These are phyloP conservation scores for Microstroma glucosiphilum DNA, from an alignment of 1,284 basidiomycete genomes.

Conservation along the genomic window DNA sequence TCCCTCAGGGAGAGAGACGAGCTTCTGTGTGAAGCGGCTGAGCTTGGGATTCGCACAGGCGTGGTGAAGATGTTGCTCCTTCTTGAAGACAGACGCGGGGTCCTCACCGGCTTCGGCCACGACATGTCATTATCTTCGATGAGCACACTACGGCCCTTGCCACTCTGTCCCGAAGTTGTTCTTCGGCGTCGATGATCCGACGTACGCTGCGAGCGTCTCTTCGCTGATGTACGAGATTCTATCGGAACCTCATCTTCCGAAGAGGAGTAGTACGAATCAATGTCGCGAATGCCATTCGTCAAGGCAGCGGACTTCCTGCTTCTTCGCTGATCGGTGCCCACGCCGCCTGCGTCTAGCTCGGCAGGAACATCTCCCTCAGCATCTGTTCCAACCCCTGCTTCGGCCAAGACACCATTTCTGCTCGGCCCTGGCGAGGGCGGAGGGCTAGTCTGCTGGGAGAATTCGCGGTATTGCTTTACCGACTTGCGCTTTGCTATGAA, in stretches of 20 bases:
- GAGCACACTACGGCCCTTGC: too few relatives aligned
- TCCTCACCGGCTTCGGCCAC: constrained; percentile 5
- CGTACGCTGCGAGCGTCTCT: background rate
- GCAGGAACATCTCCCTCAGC: background rate
- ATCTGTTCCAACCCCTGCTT: background rate
- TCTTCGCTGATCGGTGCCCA: background rate
- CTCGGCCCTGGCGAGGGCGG: background rate
- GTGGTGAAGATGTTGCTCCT: constrained; percentile 12
- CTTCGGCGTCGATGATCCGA: too few relatives aligned
- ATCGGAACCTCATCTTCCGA: too few relatives aligned
- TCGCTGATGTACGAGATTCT: too few relatives aligned
- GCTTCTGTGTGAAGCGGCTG: background rate
- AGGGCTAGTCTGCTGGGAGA: constrained; percentile 4
- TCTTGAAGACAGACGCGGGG: constrained; percentile 6
- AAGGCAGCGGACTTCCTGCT: too few relatives aligned
- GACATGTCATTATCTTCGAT: background rate
- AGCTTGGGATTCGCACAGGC: background rate
- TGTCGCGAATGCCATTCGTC: too few relatives aligned
- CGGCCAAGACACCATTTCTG: background rate
- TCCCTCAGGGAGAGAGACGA: constrained; percentile 6
- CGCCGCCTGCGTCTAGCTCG: background rate
- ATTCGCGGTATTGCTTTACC: constrained; percentile 5
- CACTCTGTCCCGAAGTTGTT: too few relatives aligned
- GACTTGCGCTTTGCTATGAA: too few relatives aligned
- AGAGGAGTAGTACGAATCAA: too few relatives aligned